Evolutionary conservation across 257 asterid species (phyloP), one percentile per base, ranked within the genome.

Genomic region (Parsonsia alboflavescens): DNA sequence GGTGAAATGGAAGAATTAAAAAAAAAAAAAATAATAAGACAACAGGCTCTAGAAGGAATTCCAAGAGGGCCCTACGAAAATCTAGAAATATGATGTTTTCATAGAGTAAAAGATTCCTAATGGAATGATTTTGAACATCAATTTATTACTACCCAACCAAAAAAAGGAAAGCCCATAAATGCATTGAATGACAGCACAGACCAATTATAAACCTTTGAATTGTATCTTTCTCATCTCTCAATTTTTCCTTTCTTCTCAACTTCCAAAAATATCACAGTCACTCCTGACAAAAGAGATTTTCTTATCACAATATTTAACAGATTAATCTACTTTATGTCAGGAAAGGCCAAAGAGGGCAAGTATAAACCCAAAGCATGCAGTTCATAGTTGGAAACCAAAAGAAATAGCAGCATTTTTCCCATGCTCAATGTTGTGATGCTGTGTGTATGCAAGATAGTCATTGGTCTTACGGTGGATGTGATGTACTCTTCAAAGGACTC

Each of bases 401-500:
- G 8, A 54, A 71, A 21, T 7, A 13, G 12, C 58, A n/a, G 68
- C 12, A n/a, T 1, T 44, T 26, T 39, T 16, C 11, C n/a, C 44
- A 22, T 17, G 9, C 7, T 30, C 13, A 28, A 46, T 2, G 5
- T 33, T 4, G n/a, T 0, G 9, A 41, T 22, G 6, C 53, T 21
- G 12, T 56, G 42, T 21, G 41, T 52, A 56, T 36, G 53, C 15
- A 58, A 58, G 26, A 17, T 9, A 33, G 26, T 33, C 50, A 36
- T 16, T 11, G 7, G 3, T 73, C 91, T 79, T 83, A 95, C 99
- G 82, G 95, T 89, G 28, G 90, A 78, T n/a, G 82, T 70, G 54
- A 91, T 91, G 82, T 95, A 93, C 71, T 87, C 99, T 76, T 91
- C 88, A 77, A 92, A 93, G 68, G 96, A 74, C 81, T 92, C 99